phyloP scores from a whole-genome alignment of 192 early-diverging fungal species.

The Linnemannia elongata region DNA sequence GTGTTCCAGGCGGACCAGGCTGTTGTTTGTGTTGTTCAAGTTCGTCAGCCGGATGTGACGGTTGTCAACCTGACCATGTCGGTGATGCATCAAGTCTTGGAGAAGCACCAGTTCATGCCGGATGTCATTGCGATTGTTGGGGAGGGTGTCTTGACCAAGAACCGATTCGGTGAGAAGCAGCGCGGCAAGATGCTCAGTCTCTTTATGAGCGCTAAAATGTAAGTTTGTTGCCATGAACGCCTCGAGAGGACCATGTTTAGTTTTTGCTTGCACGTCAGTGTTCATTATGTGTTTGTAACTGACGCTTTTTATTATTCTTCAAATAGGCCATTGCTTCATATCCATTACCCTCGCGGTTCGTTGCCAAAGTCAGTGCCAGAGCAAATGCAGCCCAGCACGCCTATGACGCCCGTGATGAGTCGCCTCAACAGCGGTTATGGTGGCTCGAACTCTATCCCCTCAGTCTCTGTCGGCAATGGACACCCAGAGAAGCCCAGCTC shows the following conservation, averaged over 20 bases:
- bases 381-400: conserved; percentile 46
- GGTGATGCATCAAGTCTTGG: conserved; percentile 76
- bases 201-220: conserved; percentile 57
- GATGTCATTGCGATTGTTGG: conserved; percentile 78
- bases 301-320: neutral
- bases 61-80: conserved; percentile 69
- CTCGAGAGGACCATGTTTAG: neutral
- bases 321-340: conserved; percentile 48
- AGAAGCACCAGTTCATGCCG: conserved; percentile 78
- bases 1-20: conserved; percentile 60
- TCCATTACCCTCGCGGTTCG: conserved; percentile 50
- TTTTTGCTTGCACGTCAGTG: neutral
- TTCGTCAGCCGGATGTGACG: conserved; percentile 42
- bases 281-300: neutral
- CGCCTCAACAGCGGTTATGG: neutral
- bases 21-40: conserved; percentile 55
- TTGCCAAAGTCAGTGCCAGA: conserved; percentile 49
- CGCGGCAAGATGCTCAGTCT: conserved; percentile 59
- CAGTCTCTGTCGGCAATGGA: conserved; percentile 8
- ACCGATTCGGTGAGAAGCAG: conserved; percentile 77
- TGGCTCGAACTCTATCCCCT: conserved; percentile 24
- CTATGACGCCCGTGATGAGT: conserved; percentile 34
- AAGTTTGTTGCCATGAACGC: neutral
- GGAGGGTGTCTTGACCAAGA: conserved; percentile 68
- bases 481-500: conserved; percentile 46